These are phyloP conservation scores for Jaenimonas drosophilae DNA, from an alignment of 208 protist species.

Conservation along the genomic window DNA sequence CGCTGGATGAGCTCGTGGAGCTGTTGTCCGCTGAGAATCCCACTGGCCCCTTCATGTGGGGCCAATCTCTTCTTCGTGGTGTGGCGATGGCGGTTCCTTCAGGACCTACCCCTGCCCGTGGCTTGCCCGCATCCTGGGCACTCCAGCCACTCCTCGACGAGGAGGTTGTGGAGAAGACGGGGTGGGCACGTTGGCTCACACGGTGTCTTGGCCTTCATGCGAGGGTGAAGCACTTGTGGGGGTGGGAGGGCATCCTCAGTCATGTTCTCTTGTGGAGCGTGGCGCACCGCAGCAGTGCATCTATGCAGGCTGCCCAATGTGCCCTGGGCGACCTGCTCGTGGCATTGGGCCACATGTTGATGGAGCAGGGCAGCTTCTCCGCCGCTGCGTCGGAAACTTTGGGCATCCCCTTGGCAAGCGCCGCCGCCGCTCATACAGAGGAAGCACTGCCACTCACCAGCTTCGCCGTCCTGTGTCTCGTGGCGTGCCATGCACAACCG, in stretches of 20 bases:
- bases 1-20: conserved; percentile 7
- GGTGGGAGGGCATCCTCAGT: conserved; percentile 31
- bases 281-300: conserved; percentile 9
- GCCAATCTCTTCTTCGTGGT: no score
- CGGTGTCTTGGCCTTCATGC: conserved; percentile 20
- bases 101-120: not conserved
- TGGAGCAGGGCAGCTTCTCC: conserved; percentile 5
- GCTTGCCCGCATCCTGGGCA: not conserved
- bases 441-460: conserved; percentile 13
- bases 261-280: conserved; percentile 37
- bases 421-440: conserved; percentile 16
- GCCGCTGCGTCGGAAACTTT: conserved; percentile 14
- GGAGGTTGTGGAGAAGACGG: conserved; percentile 10
- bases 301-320: conserved; percentile 1
- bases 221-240: conserved; percentile 22
- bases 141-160: conserved; percentile 7
- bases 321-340: conserved; percentile 14
- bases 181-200: conserved; percentile 36
- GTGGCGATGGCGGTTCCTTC: no score
- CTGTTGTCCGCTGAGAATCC: conserved; percentile 33
- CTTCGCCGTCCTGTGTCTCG: conserved; percentile 14
- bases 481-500: no score
- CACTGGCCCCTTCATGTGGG: no score
- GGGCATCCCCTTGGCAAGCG: conserved; percentile 13
- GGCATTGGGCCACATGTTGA: conserved; percentile 13